A percentile compares a stretch with the other conserved stretches of the same genome.
These are phyloP conservation scores for Mycena latifolia DNA, from an alignment of 768 basidiomycete genomes.

Conservation along the genomic window DNA sequence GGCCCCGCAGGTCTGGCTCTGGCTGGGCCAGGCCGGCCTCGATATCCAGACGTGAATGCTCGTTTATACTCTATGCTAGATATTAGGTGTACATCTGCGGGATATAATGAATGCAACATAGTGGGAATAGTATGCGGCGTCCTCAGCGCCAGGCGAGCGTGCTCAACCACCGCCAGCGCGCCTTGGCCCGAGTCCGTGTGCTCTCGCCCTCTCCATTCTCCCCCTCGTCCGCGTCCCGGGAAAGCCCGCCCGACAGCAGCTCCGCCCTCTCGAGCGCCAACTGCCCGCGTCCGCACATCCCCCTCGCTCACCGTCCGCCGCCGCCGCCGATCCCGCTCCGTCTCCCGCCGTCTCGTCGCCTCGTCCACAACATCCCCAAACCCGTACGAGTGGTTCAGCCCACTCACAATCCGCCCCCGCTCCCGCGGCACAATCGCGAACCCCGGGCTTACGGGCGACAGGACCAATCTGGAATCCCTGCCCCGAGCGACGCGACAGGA, in stretches of 20 bases:
- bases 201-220: constrained; percentile 29
- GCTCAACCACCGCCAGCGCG: constrained; percentile 36
- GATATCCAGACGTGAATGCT: neutral
- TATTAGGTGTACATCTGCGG: constrained; percentile 14
- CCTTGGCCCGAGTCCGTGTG: constrained; percentile 25
- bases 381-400: constrained; percentile 41
- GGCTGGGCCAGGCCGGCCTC: too few species aligned
- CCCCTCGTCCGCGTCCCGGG: constrained; percentile 20
- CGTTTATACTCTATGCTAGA: constrained; percentile 1
- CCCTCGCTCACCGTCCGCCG: constrained; percentile 69
- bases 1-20: too few species aligned
- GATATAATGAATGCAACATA: constrained; percentile 8
- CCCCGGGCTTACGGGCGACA: constrained; percentile 84
- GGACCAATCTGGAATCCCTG: constrained; percentile 81
- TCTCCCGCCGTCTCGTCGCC: constrained; percentile 33
- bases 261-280: constrained; percentile 24
- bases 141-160: constrained; percentile 12
- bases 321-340: constrained; percentile 39
- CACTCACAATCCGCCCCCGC: constrained; percentile 59
- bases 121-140: neutral
- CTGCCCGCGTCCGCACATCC: constrained; percentile 44
- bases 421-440: constrained; percentile 74
- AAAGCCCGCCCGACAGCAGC: constrained; percentile 16
- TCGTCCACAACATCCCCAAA: constrained; percentile 49
- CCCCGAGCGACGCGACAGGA: constrained; percentile 53